Percentiles rank a stretch among this genome's conserved stretches.
Conservation (phyloP, 257 asterid species). For the Forsythia viridissima region DNA sequence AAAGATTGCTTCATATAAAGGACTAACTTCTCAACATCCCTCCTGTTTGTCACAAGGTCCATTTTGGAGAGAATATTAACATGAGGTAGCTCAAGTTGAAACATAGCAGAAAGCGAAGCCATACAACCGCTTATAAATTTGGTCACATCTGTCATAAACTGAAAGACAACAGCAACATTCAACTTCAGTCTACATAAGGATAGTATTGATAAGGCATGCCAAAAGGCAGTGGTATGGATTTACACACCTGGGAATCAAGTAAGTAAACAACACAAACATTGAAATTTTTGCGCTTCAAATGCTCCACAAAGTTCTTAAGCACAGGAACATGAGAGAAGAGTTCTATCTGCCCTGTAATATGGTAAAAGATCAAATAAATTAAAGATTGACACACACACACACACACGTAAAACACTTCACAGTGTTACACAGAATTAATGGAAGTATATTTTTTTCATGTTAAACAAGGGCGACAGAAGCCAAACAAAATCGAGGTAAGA, state of each 20-base stretch:
- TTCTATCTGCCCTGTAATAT: conserved; percentile 80
- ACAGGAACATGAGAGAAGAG: conserved; percentile 95
- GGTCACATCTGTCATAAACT: conserved; percentile 98
- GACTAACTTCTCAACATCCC: conserved; percentile 82
- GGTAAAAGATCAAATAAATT: conserved; percentile 22
- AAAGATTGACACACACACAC: conserved; percentile 15
- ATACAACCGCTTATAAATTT: conserved; percentile 96
- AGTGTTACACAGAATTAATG: not conserved
- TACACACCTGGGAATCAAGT: conserved; percentile 94
- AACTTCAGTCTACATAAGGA: conserved; percentile 22
- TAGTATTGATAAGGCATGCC: not conserved
- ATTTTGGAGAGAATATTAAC: conserved; percentile 93
- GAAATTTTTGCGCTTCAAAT: conserved; percentile 75
- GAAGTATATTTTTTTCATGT: not conserved
- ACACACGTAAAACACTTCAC: not conserved
- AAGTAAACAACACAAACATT: conserved; percentile 87
- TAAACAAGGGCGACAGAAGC: not conserved
- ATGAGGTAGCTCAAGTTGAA: conserved; percentile 97
- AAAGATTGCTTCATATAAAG: conserved; percentile 7
- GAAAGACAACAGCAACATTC: conserved; percentile 13
- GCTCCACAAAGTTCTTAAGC: conserved; percentile 87
- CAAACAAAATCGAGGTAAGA: not conserved
- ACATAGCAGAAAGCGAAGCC: conserved; percentile 98
- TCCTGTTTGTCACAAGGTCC: conserved; percentile 95
- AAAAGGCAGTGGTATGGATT: not conserved